Base-by-base conservation (phyloP, 2,329 filamentous ascomycete genomes). In the Raffaelea ambrosiae region DNA sequence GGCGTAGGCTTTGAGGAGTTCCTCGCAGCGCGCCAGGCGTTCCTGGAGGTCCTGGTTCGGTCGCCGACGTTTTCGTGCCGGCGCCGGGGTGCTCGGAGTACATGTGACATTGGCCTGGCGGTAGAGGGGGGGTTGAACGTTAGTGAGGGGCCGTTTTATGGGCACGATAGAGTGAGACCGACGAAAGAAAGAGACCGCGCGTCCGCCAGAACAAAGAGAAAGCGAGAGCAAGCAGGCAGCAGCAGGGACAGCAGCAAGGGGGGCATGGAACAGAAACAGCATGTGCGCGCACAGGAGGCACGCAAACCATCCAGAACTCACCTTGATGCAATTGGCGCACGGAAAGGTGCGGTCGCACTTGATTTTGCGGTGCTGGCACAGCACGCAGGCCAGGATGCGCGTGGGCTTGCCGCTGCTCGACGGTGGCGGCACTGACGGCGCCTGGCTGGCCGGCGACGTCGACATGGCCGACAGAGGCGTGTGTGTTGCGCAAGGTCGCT, bases 1-100 rank as follows among this genome's bases (percentile, higher is more conserved):
- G 13, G 75, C 75, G 61, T 81, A 80, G 50, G 76, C 72, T 53
- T 77, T 79, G 20, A 80, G 61, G 36, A 81, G 62, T 53, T 77
- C 73, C 55, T 81, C 77, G 53, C 77, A 80, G 48, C 76, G 67
- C 4, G 76, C 75, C 33, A 81, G 66, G 36, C 77, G 70, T 60
- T 81, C 77, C 55, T 81, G 77, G 13, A 81, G 68, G 55, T 81
- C 77, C 55, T 81, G 77, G 46, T 81, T 80, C 10, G 77, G 77
- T 43, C 76, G 66, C 52, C 75, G 67, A 38, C 77, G 71, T 63
- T 80, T 81, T 49, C 77, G 72, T 23, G 76, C 73, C 5, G 77
- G 77, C 8, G 77, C 77, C 2, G 77, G 77, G 19, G 73, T 79
- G 54, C 76, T 80, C 4, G 77, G 77, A 11, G 73, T 77, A 55